Percentiles rank a stretch among this genome's conserved stretches.
phyloP scores from a whole-genome alignment of 2,329 filamentous ascomycete genomes.

The Lecanicillium sp. region DNA sequence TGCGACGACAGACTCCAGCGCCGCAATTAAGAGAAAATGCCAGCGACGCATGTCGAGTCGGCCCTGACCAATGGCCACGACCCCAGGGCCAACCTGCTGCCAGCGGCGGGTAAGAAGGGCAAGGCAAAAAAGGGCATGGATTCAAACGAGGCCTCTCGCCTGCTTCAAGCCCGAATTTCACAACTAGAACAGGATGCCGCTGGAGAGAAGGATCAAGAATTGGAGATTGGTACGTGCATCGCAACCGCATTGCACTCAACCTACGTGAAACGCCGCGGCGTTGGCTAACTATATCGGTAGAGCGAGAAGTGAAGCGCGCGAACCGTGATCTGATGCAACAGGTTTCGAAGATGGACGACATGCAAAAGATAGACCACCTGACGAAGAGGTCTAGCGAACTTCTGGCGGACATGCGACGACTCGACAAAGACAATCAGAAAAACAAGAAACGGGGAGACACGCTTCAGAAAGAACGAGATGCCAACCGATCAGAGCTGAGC shows the following conservation, averaged over 20 bases:
- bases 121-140: conserved; percentile 82
- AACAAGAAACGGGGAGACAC: conserved; percentile 93
- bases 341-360: conserved; percentile 83
- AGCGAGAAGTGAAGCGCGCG: conserved; percentile 88
- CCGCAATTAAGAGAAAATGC: conserved; percentile 22
- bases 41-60: conserved; percentile 32
- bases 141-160: conserved; percentile 81
- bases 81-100: conserved; percentile 25
- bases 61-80: conserved; percentile 34
- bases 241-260: no score
- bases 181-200: conserved; percentile 91
- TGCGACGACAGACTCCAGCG: conserved; percentile 11
- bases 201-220: conserved; percentile 89
- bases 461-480: conserved; percentile 93
- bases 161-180: conserved; percentile 87
- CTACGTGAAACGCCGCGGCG: conserved; percentile 5
- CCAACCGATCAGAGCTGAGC: conserved; percentile 76
- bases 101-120: conserved; percentile 60
- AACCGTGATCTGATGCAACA: conserved; percentile 84
- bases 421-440: conserved; percentile 89
- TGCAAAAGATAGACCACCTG: conserved; percentile 84
- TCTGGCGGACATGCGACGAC: conserved; percentile 87
- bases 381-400: conserved; percentile 89
- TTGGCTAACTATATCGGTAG: conserved; percentile 33
- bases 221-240: conserved; percentile 72